A percentile compares a stretch with the other conserved stretches of the same genome.
Evolutionary conservation across 169 alveolate genomes (phyloP).

Genomic region (Plasmodium fragile): DNA sequence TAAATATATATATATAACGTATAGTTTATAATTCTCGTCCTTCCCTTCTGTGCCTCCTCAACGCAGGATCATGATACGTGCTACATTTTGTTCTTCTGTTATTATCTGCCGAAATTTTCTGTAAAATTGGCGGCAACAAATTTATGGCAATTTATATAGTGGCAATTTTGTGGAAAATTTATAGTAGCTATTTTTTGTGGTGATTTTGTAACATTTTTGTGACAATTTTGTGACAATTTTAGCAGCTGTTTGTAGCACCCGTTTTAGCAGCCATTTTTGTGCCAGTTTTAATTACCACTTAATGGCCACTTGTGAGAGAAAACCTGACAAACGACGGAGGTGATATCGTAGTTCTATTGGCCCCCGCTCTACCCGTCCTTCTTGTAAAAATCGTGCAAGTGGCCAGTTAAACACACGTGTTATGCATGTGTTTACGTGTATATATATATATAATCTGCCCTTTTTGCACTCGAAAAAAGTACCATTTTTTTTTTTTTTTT

Average conservation of each 20-base stretch:
- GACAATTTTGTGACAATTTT: background rate
- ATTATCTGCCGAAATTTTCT: background rate
- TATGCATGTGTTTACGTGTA: background rate
- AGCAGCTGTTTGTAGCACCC: background rate
- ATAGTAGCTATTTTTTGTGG: background rate
- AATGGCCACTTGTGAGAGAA: background rate
- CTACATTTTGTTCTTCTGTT: background rate
- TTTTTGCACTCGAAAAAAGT: background rate
- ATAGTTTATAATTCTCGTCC: background rate
- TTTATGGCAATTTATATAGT: background rate
- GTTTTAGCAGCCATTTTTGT: background rate
- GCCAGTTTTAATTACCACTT: background rate
- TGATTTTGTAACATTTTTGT: background rate
- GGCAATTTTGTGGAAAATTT: background rate
- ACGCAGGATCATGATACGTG: background rate
- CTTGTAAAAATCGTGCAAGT: background rate
- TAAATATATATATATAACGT: background rate
- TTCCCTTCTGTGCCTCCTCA: background rate
- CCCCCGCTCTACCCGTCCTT: background rate
- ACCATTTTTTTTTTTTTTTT: background rate
- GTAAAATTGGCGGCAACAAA: background rate
- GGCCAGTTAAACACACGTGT: background rate
- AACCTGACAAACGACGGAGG: background rate
- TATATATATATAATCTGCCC: no score
- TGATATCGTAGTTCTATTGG: background rate